Conservation (phyloP, 2,329 filamentous ascomycete genomes). For the Sphaerostilbella broomeana region DNA sequence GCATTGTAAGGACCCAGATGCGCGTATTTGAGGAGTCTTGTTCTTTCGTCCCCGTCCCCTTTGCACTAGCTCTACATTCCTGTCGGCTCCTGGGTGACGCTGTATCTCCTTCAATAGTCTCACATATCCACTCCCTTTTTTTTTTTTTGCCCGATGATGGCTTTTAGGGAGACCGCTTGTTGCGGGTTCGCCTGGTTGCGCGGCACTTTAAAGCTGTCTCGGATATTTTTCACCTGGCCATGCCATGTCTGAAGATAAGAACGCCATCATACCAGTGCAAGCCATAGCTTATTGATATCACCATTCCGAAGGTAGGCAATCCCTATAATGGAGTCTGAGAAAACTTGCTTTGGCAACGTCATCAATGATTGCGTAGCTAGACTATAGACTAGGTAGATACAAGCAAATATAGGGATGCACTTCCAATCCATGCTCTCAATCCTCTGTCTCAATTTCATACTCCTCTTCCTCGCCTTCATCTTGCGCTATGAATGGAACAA, state of each 20-base stretch:
- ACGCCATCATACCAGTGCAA: no score
- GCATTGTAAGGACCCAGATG: no score
- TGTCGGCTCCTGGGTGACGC: conserved; percentile 1
- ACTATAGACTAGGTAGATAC: no score
- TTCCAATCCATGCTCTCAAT: conserved; percentile 6
- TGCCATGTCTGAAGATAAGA: no score
- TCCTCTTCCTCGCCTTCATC: conserved; percentile 35
- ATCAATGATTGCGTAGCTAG: background rate
- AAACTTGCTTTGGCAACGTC: background rate
- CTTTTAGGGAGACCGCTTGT: conserved; percentile 4
- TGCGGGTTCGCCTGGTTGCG: background rate
- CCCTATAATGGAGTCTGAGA: no score
- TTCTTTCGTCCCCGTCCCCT: background rate
- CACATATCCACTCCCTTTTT: background rate
- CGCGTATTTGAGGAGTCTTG: no score
- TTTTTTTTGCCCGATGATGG: background rate
- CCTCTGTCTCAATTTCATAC: conserved; percentile 19
- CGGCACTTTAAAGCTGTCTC: background rate
- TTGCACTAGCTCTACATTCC: conserved; percentile 3
- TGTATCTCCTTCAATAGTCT: conserved; percentile 9
- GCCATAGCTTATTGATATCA: background rate
- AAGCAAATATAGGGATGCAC: no score
- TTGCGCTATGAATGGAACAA: conserved; percentile 64
- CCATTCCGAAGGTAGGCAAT: background rate
- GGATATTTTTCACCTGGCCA: no score